Conservation (phyloP, 371 early-diverging fungal species). For the Mortierella sp. region DNA sequence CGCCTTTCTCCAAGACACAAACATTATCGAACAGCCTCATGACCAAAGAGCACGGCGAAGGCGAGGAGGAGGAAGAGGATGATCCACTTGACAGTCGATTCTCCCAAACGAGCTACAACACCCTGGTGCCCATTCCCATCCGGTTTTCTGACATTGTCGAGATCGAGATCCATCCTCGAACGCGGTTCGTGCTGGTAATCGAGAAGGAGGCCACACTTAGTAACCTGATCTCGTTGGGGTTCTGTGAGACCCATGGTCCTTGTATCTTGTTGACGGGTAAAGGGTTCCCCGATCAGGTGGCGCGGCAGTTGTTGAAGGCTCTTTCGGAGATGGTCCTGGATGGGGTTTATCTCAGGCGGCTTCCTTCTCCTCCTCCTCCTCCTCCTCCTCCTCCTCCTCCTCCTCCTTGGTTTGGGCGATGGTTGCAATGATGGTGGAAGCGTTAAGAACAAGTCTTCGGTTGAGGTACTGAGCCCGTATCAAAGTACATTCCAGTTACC, state of each 20-base stretch:
- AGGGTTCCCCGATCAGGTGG: conserved; percentile 40
- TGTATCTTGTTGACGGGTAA: conserved; percentile 48
- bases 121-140: conserved; percentile 25
- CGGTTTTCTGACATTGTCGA: conserved; percentile 24
- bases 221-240: conserved; percentile 29
- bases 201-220: conserved; percentile 48
- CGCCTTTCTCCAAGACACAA: neutral
- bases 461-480: neutral
- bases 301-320: conserved; percentile 24
- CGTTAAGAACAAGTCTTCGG: neutral
- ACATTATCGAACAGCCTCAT: neutral
- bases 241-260: conserved; percentile 36
- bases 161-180: conserved; percentile 40
- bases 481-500: neutral
- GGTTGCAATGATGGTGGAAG: neutral
- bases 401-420: neutral
- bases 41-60: neutral
- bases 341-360: conserved; percentile 5
- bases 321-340: conserved; percentile 29
- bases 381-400: neutral
- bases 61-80: neutral
- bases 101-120: conserved; percentile 31
- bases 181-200: conserved; percentile 37
- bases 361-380: neutral
- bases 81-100: conserved; percentile 4